Conservation (phyloP, 805 yeast genomes). For the Clavispora santaluciae region DNA sequence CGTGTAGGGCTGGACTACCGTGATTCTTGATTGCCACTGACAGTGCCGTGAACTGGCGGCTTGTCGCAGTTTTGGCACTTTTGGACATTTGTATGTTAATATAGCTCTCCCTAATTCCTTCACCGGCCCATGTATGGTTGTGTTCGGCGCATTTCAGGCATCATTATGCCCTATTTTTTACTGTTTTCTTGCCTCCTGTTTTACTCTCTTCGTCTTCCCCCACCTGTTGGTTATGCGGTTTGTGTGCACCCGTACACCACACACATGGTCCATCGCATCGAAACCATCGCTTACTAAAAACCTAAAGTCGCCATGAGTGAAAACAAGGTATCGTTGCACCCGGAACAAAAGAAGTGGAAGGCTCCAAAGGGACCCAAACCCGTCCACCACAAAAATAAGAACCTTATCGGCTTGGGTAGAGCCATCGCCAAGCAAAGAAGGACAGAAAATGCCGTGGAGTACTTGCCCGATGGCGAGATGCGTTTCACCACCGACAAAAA, state of each 20-base stretch:
- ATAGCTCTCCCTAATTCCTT: too few species aligned
- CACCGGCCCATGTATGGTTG: too few species aligned
- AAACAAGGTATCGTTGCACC: constrained; percentile 41
- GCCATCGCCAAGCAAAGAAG: constrained; percentile 71
- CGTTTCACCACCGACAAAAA: constrained; percentile 81
- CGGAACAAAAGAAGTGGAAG: constrained; percentile 67
- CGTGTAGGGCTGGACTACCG: too few species aligned
- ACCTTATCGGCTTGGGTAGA: constrained; percentile 81
- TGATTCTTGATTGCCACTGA: too few species aligned
- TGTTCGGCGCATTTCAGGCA: too few species aligned
- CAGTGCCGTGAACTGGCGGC: too few species aligned
- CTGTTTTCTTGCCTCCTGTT: background rate
- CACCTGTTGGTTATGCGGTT: background rate
- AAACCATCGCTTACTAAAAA: constrained; percentile 2
- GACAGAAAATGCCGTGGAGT: constrained; percentile 63
- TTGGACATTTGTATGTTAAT: too few species aligned
- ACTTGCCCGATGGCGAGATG: constrained; percentile 81
- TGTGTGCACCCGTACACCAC: constrained; percentile 1
- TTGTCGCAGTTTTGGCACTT: too few species aligned
- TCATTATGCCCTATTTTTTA: too few species aligned
- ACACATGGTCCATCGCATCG: background rate
- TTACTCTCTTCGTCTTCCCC: background rate
- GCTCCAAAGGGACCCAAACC: constrained; percentile 93
- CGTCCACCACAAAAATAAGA: constrained; percentile 75
- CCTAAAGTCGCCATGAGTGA: constrained; percentile 12